phyloP scores from a whole-genome alignment of 2,329 filamentous ascomycete species.

The Pseudogymnoascus sp. region DNA sequence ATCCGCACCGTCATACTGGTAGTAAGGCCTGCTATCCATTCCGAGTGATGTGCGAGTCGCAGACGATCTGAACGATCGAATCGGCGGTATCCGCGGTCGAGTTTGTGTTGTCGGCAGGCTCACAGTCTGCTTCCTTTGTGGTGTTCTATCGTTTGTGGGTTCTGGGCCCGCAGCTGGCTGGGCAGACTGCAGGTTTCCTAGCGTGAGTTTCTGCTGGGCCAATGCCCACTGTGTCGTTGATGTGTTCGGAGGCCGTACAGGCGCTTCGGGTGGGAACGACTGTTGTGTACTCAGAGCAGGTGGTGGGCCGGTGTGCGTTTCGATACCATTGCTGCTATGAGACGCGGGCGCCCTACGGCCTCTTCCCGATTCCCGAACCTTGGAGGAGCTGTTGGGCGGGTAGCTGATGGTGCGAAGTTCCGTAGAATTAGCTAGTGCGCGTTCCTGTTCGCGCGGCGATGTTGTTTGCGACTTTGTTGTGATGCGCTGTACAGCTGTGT shows the following conservation, averaged over 20 bases:
- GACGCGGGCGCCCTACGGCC: constrained; percentile 2
- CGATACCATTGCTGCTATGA: constrained; percentile 13
- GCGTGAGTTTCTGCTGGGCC: constrained; percentile 10
- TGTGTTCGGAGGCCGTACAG: background rate
- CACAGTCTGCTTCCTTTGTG: background rate
- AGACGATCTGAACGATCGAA: constrained; percentile 12
- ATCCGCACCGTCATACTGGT: constrained; percentile 5
- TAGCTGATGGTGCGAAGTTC: background rate
- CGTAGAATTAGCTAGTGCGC: constrained; percentile 5
- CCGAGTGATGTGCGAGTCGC: background rate
- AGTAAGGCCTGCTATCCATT: constrained; percentile 3
- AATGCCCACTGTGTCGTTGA: constrained; percentile 11
- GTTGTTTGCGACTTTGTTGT: background rate
- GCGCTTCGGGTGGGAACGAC: background rate
- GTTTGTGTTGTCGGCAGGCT: background rate
- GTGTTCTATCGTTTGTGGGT: background rate
- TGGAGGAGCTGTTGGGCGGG: constrained; percentile 1
- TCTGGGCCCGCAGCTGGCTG: background rate
- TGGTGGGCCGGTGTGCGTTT: constrained; percentile 9
- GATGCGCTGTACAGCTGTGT: background rate
- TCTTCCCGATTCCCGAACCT: background rate
- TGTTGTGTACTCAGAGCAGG: constrained; percentile 11
- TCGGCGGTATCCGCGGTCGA: constrained; percentile 8
- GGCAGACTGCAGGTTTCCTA: background rate
- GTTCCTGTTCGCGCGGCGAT: background rate